phyloP scores from a whole-genome alignment of 2,329 filamentous ascomycete genomes.

The Colletotrichum coccodes region DNA sequence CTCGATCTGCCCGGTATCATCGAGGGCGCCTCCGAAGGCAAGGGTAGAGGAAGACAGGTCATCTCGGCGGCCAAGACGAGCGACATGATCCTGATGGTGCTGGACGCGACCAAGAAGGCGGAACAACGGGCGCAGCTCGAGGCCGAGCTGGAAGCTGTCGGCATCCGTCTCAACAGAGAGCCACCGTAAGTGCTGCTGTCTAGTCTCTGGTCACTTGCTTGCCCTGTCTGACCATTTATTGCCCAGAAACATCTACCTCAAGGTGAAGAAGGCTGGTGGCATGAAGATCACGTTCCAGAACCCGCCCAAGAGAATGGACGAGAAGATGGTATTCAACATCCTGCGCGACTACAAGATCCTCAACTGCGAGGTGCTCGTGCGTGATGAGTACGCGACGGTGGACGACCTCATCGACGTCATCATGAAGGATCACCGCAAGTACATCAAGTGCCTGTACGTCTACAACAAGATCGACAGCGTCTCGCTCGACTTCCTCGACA shows the following conservation, averaged over 20 bases:
- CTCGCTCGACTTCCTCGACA: constrained; percentile 91
- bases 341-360: constrained; percentile 98
- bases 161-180: constrained; percentile 90
- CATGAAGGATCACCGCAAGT: constrained; percentile 98
- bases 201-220: neutral
- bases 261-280: constrained; percentile 93
- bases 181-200: constrained; percentile 72
- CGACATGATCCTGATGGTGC: constrained; percentile 94
- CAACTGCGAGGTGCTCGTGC: constrained; percentile 94
- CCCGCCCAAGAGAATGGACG: constrained; percentile 90
- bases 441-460: constrained; percentile 94
- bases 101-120: constrained; percentile 95
- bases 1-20: constrained; percentile 98
- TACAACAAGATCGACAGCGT: constrained; percentile 99
- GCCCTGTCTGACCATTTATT: constrained; percentile 14
- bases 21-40: constrained; percentile 94
- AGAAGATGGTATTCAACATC: constrained; percentile 99
- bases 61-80: constrained; percentile 99
- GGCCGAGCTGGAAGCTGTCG: constrained; percentile 92
- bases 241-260: constrained; percentile 94
- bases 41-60: constrained; percentile 94
- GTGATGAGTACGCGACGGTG: constrained; percentile 94
- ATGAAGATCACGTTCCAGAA: constrained; percentile 98
- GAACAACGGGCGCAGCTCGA: constrained; percentile 92
- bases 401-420: constrained; percentile 99